These are phyloP conservation scores for Scedosporium minutisporum DNA, from an alignment of 2,329 filamentous ascomycete species.

Conservation along the genomic window DNA sequence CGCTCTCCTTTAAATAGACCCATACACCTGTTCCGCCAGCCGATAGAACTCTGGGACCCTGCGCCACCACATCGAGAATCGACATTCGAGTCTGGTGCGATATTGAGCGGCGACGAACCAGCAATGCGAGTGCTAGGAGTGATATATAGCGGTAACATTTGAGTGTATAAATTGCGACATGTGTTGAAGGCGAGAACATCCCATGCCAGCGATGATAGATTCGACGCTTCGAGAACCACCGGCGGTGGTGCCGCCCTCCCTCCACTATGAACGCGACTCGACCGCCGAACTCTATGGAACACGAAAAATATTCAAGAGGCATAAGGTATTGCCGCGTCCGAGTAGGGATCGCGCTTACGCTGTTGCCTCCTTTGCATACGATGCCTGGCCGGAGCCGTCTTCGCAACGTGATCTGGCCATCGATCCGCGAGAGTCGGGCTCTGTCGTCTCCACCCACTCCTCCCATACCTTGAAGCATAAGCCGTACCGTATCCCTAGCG, in stretches of 20 bases:
- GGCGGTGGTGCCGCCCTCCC: constrained; percentile 22
- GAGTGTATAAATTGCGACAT: not conserved
- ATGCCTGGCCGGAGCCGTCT: constrained; percentile 12
- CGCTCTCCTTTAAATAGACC: not conserved
- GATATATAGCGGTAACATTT: not conserved
- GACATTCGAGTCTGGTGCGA: too few species aligned
- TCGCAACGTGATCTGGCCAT: constrained; percentile 2
- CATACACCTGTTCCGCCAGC: not conserved
- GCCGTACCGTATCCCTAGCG: constrained; percentile 29
- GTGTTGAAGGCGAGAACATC: not conserved
- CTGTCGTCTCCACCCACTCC: not conserved
- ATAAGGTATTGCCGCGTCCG: constrained; percentile 33
- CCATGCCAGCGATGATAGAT: not conserved
- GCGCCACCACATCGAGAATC: not conserved
- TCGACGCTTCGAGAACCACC: constrained; percentile 13
- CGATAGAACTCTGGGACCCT: not conserved
- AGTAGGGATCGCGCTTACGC: constrained; percentile 15
- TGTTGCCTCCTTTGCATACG: constrained; percentile 13
- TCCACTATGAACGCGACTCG: constrained; percentile 18
- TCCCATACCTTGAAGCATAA: constrained; percentile 30
- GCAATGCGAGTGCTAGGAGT: not conserved
- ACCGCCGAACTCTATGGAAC: constrained; percentile 17
- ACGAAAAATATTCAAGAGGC: constrained; percentile 34
- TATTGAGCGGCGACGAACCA: not conserved
- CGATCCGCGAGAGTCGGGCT: not conserved